Conservation (phyloP, 2,329 filamentous ascomycete species). For the Stromatinia cepivora region DNA sequence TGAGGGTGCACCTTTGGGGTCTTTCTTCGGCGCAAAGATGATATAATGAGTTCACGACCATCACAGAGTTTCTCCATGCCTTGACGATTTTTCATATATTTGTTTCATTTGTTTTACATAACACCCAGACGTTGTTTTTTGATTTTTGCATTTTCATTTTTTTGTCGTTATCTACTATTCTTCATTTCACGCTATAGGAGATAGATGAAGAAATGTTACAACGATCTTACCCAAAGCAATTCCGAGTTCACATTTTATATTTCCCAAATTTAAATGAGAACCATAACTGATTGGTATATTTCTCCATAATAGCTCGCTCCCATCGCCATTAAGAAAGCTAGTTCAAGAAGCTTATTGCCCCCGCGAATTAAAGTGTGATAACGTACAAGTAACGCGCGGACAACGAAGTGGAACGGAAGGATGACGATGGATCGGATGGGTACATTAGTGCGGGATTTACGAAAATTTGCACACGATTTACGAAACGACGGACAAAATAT, state of each 20-base stretch:
- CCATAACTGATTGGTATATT: slow-evolving; percentile 37
- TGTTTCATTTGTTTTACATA: background rate
- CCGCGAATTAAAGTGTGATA: background rate
- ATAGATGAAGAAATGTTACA: slow-evolving; percentile 24
- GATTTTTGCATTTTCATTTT: background rate
- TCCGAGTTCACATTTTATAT: slow-evolving; percentile 18
- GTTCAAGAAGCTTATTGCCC: background rate
- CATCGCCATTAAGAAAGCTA: slow-evolving; percentile 11
- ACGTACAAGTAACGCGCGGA: slow-evolving; percentile 6
- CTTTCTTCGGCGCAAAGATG: slow-evolving; percentile 24
- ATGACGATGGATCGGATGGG: slow-evolving; percentile 8
- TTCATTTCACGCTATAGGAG: slow-evolving; percentile 12
- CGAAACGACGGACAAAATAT: background rate
- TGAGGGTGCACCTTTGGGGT: slow-evolving; percentile 13
- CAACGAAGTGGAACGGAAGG: background rate
- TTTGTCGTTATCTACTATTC: slow-evolving; percentile 10
- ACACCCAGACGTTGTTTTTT: slow-evolving; percentile 18
- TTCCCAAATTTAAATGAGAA: slow-evolving; percentile 34
- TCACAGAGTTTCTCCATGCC: slow-evolving; percentile 23
- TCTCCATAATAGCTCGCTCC: slow-evolving; percentile 22
- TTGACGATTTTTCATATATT: slow-evolving; percentile 17
- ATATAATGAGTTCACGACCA: slow-evolving; percentile 22
- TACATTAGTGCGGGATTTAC: slow-evolving; percentile 10
- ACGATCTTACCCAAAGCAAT: slow-evolving; percentile 11
- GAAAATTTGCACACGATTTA: slow-evolving; percentile 5